Evolutionary conservation across 169 alveolate genomes (phyloP).

Genomic region (Plasmodium malariae): DNA sequence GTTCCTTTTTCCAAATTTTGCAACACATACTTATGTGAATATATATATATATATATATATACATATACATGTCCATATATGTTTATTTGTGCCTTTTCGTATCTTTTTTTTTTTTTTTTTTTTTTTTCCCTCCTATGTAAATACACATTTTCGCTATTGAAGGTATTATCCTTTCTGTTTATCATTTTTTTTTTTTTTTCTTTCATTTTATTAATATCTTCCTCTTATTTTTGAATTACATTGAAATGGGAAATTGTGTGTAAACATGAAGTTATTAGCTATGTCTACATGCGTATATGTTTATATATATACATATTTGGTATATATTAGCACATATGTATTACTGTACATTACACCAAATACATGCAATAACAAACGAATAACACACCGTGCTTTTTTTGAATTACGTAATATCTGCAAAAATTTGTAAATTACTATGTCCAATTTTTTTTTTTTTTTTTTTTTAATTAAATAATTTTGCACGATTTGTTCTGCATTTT

Average conservation of each 20-base stretch:
- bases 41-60: neutral
- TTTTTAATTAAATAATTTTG: no score
- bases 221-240: neutral
- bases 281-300: no score
- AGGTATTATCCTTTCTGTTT: neutral
- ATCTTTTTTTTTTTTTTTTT: neutral
- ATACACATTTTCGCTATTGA: constrained; percentile 5
- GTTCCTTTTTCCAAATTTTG: neutral
- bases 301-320: no score
- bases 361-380: neutral
- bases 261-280: neutral
- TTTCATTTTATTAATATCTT: neutral
- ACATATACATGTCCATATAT: neutral
- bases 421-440: neutral
- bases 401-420: neutral
- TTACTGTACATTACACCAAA: neutral
- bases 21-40: neutral
- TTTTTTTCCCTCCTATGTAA: neutral
- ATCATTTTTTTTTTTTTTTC: neutral
- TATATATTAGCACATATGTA: neutral
- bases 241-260: neutral
- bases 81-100: neutral
- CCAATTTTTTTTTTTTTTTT: neutral
- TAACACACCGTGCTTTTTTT: neutral
- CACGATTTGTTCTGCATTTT: no score